Evolutionary conservation across 495 filamentous ascomycete species (phyloP), one percentile per base, ranked within the genome.

Genomic region (Penicillium manginii): DNA sequence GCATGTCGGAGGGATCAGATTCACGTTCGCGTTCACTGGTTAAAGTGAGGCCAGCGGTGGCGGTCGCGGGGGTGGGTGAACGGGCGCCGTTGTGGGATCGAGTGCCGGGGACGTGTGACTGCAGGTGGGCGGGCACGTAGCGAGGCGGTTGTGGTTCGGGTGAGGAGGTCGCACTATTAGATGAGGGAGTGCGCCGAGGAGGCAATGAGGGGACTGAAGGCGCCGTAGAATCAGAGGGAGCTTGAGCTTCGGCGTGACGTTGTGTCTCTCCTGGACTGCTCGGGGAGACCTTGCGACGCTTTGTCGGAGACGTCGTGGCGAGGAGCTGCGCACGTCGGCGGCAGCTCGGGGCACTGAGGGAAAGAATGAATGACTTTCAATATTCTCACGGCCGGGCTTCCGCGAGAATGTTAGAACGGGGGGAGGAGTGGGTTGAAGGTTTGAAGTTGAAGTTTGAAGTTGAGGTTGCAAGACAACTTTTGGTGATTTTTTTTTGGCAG

Each of bases 221-320:
- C 11, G 68, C 55, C 35, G 70, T 64, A 49, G 63, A 59, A 52
- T 70, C 65, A 62, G 69, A 73, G 71, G 66, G 71, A 29, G 26
- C 26, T 29, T 29, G 26, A 29, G 26, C 26, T 29, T 29, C 6
- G 68, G 60, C 61, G 70, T 75, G 73, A 77, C 73, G 75, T 77
- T 54, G 61, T 65, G 59, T 55, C 57, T 60, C 72, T 74, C 69
- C 76, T 70, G 64, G 75, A 66, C 64, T 80, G 69, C 65, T 73
- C 65, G 83, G 67, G 50, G 67, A 86, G 75, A 92, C 83, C 83
- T 89, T 92, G 74, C 91, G 84, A 86, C 91, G 92, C 88, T 96
- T 96, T 82, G 82, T 83, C 78, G 88, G 90, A 86, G 90, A 90
- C 90, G 89, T 92, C 72, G 83, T 92, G 89, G 84, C 84, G 76